phyloP scores from a whole-genome alignment of 768 basidiomycete genomes.

The Tylopilus vinaceipallidus region DNA sequence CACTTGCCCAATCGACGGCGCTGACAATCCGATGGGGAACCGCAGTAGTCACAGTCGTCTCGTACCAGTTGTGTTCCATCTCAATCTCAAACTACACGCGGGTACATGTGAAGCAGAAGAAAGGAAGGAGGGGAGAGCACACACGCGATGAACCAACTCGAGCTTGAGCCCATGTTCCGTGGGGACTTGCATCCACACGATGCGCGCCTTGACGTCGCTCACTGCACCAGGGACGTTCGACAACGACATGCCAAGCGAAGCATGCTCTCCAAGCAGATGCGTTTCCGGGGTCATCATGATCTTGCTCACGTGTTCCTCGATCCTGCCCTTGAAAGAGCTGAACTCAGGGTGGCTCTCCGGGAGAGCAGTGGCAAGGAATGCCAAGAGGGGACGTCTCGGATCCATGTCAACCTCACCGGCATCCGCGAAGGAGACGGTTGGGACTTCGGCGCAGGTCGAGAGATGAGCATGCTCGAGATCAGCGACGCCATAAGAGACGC shows the following conservation, averaged over 20 bases:
- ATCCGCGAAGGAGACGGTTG: conserved; percentile 18
- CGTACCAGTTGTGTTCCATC: conserved; percentile 96
- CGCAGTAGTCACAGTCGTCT: conserved; percentile 74
- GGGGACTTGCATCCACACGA: conserved; percentile 84
- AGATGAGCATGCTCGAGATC: conserved; percentile 44
- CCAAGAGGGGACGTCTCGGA: conserved; percentile 58
- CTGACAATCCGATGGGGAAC: conserved; percentile 80
- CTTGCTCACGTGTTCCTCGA: conserved; percentile 46
- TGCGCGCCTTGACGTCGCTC: conserved; percentile 73
- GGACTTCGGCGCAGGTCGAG: conserved; percentile 57
- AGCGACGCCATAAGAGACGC: conserved; percentile 16
- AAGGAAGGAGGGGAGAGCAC: neutral
- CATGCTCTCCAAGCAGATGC: conserved; percentile 47
- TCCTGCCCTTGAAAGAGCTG: conserved; percentile 45
- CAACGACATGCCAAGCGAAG: conserved; percentile 33
- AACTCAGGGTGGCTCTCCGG: conserved; percentile 42
- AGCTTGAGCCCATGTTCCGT: conserved; percentile 59
- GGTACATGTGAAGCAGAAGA: conserved; percentile 1
- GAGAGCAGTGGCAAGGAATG: conserved; percentile 79
- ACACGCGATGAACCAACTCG: conserved; percentile 59
- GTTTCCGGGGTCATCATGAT: conserved; percentile 45
- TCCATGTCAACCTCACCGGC: conserved; percentile 31
- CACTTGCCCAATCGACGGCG: conserved; percentile 94
- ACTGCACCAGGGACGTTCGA: conserved; percentile 67
- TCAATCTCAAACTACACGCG: conserved; percentile 76